Evolutionary conservation across 192 early-diverging fungal genomes (phyloP).

Genomic region (Pilobolus umbonatus): DNA sequence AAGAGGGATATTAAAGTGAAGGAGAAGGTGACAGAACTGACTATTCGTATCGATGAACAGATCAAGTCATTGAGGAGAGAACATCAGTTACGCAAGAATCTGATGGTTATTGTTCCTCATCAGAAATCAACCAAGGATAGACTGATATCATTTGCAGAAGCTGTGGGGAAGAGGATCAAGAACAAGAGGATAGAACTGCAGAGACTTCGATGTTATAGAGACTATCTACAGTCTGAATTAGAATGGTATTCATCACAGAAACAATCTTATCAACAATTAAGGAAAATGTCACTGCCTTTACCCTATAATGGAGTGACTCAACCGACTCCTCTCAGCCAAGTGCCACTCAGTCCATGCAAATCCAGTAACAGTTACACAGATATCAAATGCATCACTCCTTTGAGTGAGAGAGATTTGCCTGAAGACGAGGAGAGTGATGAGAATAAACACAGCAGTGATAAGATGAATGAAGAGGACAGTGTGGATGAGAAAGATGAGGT

Average conservation of each 20-base stretch:
- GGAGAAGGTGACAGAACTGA: conserved; percentile 3
- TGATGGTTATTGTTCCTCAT: conserved; percentile 65
- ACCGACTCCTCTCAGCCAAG: conserved; percentile 1
- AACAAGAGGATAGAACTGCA: conserved; percentile 56
- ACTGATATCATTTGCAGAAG: conserved; percentile 50
- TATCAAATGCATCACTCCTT: background rate
- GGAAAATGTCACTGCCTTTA: conserved; percentile 12
- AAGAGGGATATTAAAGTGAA: conserved; percentile 17
- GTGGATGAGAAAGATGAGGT: conserved; percentile 5
- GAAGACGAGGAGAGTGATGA: background rate
- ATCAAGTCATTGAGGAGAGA: conserved; percentile 48
- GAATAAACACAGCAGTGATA: background rate
- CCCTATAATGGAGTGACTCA: too few relatives aligned
- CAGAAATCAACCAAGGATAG: conserved; percentile 56
- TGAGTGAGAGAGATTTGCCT: background rate
- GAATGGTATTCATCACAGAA: conserved; percentile 9
- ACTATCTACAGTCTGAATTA: conserved; percentile 61
- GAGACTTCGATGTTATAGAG: conserved; percentile 66
- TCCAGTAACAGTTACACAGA: background rate
- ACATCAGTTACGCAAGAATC: conserved; percentile 57
- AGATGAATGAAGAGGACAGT: background rate
- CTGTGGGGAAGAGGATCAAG: conserved; percentile 49
- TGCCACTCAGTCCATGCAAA: background rate
- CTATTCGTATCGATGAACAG: conserved; percentile 40
- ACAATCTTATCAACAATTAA: background rate